Evolutionary conservation across 2,329 filamentous ascomycete genomes (phyloP).

Genomic region (Penicillium janthinellum): DNA sequence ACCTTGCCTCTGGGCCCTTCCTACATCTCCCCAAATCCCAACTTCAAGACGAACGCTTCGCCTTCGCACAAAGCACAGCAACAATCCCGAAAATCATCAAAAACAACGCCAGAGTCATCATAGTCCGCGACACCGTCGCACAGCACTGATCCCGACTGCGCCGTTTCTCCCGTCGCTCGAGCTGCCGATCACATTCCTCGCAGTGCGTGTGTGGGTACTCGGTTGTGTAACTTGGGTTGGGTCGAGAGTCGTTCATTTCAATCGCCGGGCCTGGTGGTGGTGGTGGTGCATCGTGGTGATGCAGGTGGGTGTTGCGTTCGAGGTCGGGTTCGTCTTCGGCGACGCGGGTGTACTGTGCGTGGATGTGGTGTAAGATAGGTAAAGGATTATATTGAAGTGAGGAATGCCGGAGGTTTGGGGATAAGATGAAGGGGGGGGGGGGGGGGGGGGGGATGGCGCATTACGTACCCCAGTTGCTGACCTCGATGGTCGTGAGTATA

Average conservation of each 20-base stretch:
- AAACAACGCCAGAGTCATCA: background rate
- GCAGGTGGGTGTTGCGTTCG: background rate
- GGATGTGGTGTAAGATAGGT: background rate
- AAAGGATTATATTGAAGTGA: background rate
- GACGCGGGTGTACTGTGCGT: background rate
- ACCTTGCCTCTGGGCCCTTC: no score
- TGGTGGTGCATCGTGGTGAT: background rate
- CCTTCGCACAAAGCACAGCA: background rate
- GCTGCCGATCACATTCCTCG: constrained; percentile 4
- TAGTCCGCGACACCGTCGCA: background rate
- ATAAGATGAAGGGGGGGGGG: background rate
- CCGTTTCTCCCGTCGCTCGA: background rate
- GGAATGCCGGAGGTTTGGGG: background rate
- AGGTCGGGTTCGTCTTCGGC: background rate
- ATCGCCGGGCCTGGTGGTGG: background rate
- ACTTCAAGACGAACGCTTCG: background rate
- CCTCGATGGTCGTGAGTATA: background rate
- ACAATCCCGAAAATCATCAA: background rate
- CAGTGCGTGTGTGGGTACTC: background rate
- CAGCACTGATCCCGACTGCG: background rate
- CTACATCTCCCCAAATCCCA: no score
- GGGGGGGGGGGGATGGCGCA: background rate
- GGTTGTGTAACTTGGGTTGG: background rate
- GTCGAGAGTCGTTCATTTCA: background rate
- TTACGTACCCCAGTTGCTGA: background rate